A percentile compares a stretch with the other conserved stretches of the same genome.
phyloP scores from a whole-genome alignment of 108 stramenopile species.

The Parietichytrium sp. region DNA sequence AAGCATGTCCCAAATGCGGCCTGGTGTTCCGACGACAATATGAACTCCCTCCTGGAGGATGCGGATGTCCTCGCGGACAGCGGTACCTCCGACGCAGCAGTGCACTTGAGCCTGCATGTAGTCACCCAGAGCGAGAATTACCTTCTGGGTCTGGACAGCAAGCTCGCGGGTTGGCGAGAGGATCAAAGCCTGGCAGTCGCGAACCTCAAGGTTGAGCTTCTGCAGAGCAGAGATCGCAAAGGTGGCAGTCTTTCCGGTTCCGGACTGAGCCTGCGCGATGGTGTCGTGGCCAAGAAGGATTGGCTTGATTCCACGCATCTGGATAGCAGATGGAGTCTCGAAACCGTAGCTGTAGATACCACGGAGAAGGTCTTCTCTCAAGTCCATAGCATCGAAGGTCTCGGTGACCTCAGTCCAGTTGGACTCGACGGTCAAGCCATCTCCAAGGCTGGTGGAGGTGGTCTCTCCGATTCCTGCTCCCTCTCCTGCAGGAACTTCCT shows the following conservation, averaged over 20 bases:
- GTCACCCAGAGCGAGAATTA: conserved; percentile 94
- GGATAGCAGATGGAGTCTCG: conserved; percentile 71
- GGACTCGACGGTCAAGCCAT: conserved; percentile 27
- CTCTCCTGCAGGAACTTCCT: background rate
- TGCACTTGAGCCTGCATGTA: conserved; percentile 97
- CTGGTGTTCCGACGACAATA: conserved; percentile 97
- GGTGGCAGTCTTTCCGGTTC: conserved; percentile 71
- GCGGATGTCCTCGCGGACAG: conserved; percentile 98
- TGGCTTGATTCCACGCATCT: conserved; percentile 68
- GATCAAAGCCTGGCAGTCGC: conserved; percentile 93
- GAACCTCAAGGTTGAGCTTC: conserved; percentile 80
- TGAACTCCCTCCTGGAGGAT: conserved; percentile 96
- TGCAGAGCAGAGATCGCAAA: conserved; percentile 96
- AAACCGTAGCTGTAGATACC: conserved; percentile 71
- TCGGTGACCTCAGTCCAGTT: conserved; percentile 48
- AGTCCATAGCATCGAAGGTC: conserved; percentile 69
- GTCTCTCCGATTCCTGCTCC: background rate
- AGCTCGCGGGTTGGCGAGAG: conserved; percentile 98
- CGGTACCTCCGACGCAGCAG: conserved; percentile 98
- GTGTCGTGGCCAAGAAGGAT: conserved; percentile 64
- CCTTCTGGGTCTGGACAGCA: conserved; percentile 99
- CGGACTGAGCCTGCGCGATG: conserved; percentile 72
- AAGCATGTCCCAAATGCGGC: conserved; percentile 99
- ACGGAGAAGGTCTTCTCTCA: conserved; percentile 65
- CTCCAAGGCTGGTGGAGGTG: background rate